Evolutionary conservation across 1,139 yeast genomes (phyloP).

Genomic region (Taiozyma sp.): DNA sequence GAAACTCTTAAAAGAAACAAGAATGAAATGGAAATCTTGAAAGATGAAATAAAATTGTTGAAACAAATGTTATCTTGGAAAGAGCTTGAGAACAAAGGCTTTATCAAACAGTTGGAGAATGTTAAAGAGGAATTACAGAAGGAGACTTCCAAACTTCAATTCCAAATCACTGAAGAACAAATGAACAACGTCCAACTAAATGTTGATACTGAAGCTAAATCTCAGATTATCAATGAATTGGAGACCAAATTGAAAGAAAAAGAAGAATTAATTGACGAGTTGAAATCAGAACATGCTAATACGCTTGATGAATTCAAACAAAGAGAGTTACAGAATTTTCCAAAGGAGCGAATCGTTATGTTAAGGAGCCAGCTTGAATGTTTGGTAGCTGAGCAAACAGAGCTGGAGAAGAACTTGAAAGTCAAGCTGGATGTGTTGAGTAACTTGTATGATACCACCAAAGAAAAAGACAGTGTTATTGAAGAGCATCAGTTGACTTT

Average conservation of each 20-base stretch:
- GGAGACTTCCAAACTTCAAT: slow-evolving; percentile 10
- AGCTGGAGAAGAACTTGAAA: background rate
- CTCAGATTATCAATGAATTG: background rate
- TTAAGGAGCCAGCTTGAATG: background rate
- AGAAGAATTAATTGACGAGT: background rate
- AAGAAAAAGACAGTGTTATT: slow-evolving; percentile 16
- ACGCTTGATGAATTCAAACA: background rate
- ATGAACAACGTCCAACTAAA: slow-evolving; percentile 2
- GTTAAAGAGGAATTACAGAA: slow-evolving; percentile 17
- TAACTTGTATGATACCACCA: slow-evolving; percentile 17
- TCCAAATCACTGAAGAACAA: slow-evolving; percentile 12
- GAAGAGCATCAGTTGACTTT: background rate
- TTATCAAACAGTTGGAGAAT: slow-evolving; percentile 14
- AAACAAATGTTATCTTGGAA: slow-evolving; percentile 30
- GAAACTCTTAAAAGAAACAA: slow-evolving; percentile 10
- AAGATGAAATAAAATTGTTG: slow-evolving; percentile 23
- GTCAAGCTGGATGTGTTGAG: slow-evolving; percentile 14
- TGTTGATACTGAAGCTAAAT: background rate
- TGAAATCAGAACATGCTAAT: background rate
- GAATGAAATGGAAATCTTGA: slow-evolving; percentile 9
- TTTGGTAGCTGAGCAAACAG: background rate
- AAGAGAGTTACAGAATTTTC: background rate
- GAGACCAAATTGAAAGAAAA: slow-evolving; percentile 1
- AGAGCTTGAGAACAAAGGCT: slow-evolving; percentile 29
- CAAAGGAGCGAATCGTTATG: background rate